Evolutionary conservation across 2,329 filamentous ascomycete species (phyloP).

Genomic region (Diaporthe eres): DNA sequence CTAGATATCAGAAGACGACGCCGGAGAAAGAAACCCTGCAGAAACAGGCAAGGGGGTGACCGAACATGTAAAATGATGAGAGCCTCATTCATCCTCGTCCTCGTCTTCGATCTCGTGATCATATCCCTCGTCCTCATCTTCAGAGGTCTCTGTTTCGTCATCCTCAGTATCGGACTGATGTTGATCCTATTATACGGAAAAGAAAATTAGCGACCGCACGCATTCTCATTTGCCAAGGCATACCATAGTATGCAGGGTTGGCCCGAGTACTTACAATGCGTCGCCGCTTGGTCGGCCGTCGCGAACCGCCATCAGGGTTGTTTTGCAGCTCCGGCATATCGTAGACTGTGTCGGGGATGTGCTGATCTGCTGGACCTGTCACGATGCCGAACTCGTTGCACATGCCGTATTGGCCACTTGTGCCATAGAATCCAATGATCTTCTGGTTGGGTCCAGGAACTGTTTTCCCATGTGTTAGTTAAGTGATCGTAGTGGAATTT

Average conservation of each 20-base stretch:
- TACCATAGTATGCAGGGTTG: not conserved
- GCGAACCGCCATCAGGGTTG: conserved; percentile 35
- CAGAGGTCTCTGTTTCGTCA: not conserved
- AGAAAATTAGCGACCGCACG: not conserved
- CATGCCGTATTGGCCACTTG: conserved; percentile 48
- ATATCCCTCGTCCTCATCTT: conserved; percentile 20
- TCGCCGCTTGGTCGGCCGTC: conserved; percentile 9
- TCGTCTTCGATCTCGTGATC: not conserved
- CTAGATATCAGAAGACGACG: too few species aligned
- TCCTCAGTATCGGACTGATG: conserved; percentile 17
- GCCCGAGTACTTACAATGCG: conserved; percentile 1
- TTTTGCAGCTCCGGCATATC: conserved; percentile 59
- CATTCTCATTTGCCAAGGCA: not conserved
- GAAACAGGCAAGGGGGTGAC: not conserved
- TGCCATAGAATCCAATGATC: conserved; percentile 63
- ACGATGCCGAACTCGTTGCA: conserved; percentile 63
- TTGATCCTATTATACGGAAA: not conserved
- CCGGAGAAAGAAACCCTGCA: not conserved
- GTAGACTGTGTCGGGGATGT: conserved; percentile 57
- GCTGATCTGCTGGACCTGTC: conserved; percentile 56
- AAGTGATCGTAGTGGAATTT: not conserved
- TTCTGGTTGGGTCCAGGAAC: conserved; percentile 48
- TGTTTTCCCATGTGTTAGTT: not conserved
- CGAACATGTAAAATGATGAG: not conserved
- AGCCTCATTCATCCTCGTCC: not conserved